Conservation (phyloP, 768 basidiomycete genomes). For the Suillus discolor region DNA sequence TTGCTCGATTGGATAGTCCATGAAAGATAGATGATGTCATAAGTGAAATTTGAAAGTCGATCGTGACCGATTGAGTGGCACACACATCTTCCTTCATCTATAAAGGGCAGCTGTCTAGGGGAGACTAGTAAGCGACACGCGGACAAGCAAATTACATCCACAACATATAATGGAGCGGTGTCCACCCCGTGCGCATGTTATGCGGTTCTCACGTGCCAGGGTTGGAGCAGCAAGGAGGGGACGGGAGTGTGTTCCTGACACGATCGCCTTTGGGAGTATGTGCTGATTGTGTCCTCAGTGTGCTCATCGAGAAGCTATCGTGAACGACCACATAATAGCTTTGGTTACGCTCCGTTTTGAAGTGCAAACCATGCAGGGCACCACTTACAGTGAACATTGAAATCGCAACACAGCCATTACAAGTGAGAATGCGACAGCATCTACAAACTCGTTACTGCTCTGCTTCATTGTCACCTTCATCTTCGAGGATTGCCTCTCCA, state of each 20-base stretch:
- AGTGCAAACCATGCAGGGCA: neutral
- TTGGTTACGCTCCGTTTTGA: neutral
- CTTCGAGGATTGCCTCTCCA: constrained; percentile 11
- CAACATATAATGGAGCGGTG: too few species aligned
- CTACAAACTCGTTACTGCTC: constrained; percentile 12
- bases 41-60: too few species aligned
- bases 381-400: neutral
- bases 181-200: too few species aligned
- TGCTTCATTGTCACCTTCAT: constrained; percentile 9
- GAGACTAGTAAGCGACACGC: too few species aligned
- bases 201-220: too few species aligned
- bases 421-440: neutral
- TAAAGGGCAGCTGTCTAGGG: too few species aligned
- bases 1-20: too few species aligned
- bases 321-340: neutral
- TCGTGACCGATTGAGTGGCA: too few species aligned
- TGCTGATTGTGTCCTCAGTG: neutral
- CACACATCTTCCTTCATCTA: too few species aligned
- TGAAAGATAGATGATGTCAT: too few species aligned
- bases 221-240: neutral
- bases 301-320: neutral
- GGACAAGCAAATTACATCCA: too few species aligned
- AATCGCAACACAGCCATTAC: neutral
- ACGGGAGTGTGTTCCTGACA: neutral
- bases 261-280: neutral